Conservation (phyloP, 805 yeast genomes). For the Maudiozyma bulderi region DNA sequence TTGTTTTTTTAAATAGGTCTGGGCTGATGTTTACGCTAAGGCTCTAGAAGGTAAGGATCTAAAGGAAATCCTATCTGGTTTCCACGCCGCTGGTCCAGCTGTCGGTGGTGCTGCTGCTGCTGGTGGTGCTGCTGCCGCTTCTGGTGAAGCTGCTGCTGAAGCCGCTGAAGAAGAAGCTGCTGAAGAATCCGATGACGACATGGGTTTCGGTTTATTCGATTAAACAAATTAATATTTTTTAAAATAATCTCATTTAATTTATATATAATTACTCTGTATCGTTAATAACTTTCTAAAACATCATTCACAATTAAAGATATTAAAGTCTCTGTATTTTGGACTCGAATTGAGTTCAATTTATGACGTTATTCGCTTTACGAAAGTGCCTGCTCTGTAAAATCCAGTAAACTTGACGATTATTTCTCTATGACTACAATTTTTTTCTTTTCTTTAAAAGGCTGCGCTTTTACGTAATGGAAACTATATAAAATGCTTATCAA, state of each 20-base stretch:
- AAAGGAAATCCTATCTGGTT: constrained; percentile 56
- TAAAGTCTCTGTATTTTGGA: no score
- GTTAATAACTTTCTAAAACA: constrained; percentile 1
- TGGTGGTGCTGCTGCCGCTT: constrained; percentile 39
- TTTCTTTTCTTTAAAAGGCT: no score
- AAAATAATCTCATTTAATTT: background rate
- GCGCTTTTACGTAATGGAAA: no score
- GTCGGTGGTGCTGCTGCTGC: constrained; percentile 36
- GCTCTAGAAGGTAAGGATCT: constrained; percentile 78
- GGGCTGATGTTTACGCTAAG: constrained; percentile 76
- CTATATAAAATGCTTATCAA: no score
- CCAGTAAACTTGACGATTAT: no score
- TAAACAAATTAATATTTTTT: constrained; percentile 31
- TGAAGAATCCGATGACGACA: constrained; percentile 71
- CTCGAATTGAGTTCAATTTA: no score
- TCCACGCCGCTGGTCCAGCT: constrained; percentile 37
- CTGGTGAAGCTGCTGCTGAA: constrained; percentile 36
- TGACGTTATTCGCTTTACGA: no score
- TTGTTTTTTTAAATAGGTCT: constrained; percentile 32
- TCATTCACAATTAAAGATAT: background rate
- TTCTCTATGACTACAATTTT: no score
- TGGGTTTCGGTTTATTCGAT: constrained; percentile 92
- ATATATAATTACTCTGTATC: background rate
- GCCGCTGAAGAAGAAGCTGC: constrained; percentile 54
- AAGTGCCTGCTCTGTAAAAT: no score